These are phyloP conservation scores for Phytophthora multivora DNA, from an alignment of 352 stramenopile species.

Conservation along the genomic window DNA sequence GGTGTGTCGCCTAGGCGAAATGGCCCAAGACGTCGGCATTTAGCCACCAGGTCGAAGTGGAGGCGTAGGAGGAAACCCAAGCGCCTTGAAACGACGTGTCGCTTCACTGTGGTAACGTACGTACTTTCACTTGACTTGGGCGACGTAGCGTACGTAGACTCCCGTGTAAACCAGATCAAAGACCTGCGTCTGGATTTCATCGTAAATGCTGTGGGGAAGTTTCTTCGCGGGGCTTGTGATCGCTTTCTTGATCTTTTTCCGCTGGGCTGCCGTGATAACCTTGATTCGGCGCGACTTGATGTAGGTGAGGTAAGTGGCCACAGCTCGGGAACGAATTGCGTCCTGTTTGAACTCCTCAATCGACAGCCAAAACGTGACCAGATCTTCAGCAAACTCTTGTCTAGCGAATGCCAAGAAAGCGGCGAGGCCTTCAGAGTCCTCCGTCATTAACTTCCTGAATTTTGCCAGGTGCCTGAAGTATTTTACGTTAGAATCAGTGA, in stretches of 20 bases:
- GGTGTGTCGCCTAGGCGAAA: neutral
- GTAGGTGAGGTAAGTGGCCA: constrained; percentile 59
- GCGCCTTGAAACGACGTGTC: constrained; percentile 27
- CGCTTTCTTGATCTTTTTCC: constrained; percentile 69
- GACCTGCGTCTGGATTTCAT: constrained; percentile 59
- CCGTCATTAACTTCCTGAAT: constrained; percentile 47
- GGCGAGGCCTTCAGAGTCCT: constrained; percentile 33
- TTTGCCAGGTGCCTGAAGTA: constrained; percentile 31
- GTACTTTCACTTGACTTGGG: constrained; percentile 11
- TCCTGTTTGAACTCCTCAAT: constrained; percentile 65
- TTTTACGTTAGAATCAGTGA: neutral
- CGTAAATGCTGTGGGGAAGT: constrained; percentile 46
- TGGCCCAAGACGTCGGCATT: constrained; percentile 16
- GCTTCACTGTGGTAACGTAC: constrained; percentile 30
- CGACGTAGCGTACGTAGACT: constrained; percentile 56
- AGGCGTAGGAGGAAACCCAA: neutral
- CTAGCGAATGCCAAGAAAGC: constrained; percentile 51
- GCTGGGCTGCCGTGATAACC: constrained; percentile 63
- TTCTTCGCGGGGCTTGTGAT: constrained; percentile 67
- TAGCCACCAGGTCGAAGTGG: constrained; percentile 1
- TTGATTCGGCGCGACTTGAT: constrained; percentile 69
- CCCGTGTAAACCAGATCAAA: constrained; percentile 65
- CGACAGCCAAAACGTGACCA: constrained; percentile 63
- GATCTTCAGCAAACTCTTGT: constrained; percentile 59
- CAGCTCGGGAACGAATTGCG: constrained; percentile 45